Percentiles rank a stretch among this genome's conserved stretches.
Evolutionary conservation across 495 filamentous ascomycete species (phyloP).

Genomic region (Annulohypoxylon nitens): DNA sequence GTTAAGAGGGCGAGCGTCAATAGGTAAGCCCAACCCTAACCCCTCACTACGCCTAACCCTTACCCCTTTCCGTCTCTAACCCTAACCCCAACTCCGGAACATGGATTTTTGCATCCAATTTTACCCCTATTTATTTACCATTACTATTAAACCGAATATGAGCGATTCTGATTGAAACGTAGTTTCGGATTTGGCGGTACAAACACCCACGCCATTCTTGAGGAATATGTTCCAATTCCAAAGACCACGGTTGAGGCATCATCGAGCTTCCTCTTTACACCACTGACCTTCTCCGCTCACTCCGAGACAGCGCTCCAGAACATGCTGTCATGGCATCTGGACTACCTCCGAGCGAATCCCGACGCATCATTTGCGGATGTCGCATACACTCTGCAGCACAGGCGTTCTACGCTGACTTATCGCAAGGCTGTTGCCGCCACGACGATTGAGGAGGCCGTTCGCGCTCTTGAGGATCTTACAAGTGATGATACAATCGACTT

Average conservation of each 20-base stretch:
- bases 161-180: neutral
- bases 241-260: neutral
- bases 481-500: neutral
- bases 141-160: neutral
- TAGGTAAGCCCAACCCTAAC: neutral
- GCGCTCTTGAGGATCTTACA: neutral
- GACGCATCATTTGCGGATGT: neutral
- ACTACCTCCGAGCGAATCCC: neutral
- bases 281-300: slow-evolving; percentile 3
- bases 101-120: neutral
- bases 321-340: slow-evolving; percentile 5
- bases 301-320: slow-evolving; percentile 1
- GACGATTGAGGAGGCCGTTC: neutral
- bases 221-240: slow-evolving; percentile 2
- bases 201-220: slow-evolving; percentile 2
- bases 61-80: neutral
- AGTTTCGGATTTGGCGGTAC: slow-evolving; percentile 1
- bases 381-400: neutral
- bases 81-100: neutral
- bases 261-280: neutral
- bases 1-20: slow-evolving; percentile 7
- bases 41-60: neutral
- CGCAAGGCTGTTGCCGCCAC: slow-evolving; percentile 5
- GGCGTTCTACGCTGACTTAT: slow-evolving; percentile 2
- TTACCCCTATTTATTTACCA: neutral